Conservation (phyloP, 106 monocot species). For the Phalaenopsis equestris region DNA sequence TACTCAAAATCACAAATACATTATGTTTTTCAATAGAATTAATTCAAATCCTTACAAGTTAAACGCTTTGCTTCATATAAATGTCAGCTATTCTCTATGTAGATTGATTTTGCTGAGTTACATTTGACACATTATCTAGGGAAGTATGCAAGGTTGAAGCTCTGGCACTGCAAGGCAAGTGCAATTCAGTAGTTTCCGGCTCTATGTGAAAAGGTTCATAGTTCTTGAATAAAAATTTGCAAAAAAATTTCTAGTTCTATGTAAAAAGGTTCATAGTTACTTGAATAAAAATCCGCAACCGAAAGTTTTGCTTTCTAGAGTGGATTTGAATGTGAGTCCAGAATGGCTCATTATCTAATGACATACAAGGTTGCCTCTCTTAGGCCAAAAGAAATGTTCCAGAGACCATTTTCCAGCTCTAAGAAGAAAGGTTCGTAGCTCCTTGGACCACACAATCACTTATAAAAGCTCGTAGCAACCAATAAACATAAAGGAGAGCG, state of each 20-base stretch:
- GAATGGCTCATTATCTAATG: neutral
- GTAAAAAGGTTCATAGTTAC: neutral
- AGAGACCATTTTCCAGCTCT: neutral
- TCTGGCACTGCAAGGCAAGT: neutral
- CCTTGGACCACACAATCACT: neutral
- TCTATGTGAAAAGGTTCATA: neutral
- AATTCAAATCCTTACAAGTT: neutral
- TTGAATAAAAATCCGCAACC: neutral
- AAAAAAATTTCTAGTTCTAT: neutral
- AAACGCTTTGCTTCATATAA: neutral
- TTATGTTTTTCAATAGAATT: neutral
- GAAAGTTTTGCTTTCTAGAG: neutral
- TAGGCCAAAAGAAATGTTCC: neutral
- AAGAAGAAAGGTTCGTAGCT: neutral
- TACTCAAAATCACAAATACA: too few species aligned
- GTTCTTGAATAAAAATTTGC: neutral
- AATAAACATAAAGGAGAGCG: neutral
- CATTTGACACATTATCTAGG: neutral
- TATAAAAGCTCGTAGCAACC: neutral
- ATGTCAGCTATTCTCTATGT: too few species aligned
- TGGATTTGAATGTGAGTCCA: neutral
- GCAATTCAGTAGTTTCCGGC: neutral
- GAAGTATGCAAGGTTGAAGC: neutral
- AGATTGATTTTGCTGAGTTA: neutral
- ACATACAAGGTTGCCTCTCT: neutral